These are phyloP conservation scores for Clitoria ternatea DNA, from an alignment of 306 rosid genomes.

Conservation along the genomic window DNA sequence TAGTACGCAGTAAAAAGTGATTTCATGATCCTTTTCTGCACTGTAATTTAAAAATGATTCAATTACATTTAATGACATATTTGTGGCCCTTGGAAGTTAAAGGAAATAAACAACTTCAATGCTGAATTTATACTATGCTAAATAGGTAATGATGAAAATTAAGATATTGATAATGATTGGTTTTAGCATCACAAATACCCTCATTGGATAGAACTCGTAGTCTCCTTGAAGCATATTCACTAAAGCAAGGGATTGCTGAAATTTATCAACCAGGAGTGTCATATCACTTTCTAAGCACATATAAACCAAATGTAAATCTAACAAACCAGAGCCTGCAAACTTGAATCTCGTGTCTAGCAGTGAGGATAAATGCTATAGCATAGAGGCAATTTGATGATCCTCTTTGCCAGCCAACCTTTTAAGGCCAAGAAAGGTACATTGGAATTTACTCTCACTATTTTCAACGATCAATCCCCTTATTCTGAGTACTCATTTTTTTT, in stretches of 20 bases:
- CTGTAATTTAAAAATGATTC: background rate
- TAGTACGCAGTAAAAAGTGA: too few relatives aligned
- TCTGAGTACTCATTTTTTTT: background rate
- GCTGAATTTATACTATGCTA: background rate
- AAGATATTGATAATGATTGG: background rate
- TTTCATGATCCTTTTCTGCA: too few relatives aligned
- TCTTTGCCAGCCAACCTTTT: constrained; percentile 45
- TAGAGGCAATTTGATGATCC: constrained; percentile 1
- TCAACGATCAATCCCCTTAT: background rate
- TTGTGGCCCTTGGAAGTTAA: background rate
- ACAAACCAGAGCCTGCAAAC: background rate
- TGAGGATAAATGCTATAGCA: background rate
- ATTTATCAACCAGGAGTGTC: background rate
- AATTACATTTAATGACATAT: too few relatives aligned
- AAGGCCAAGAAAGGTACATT: constrained; percentile 58
- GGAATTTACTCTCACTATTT: background rate
- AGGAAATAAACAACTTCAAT: background rate
- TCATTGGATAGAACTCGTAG: background rate
- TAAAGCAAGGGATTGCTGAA: background rate
- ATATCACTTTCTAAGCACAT: background rate
- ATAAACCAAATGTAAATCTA: background rate
- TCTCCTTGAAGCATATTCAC: constrained; percentile 6
- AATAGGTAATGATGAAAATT: background rate
- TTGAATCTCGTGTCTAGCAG: background rate
- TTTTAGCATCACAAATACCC: background rate